A percentile compares a stretch with the other conserved stretches of the same genome.
Conservation (phyloP, 148 eudicot species). For the Rhododendron simsii region DNA sequence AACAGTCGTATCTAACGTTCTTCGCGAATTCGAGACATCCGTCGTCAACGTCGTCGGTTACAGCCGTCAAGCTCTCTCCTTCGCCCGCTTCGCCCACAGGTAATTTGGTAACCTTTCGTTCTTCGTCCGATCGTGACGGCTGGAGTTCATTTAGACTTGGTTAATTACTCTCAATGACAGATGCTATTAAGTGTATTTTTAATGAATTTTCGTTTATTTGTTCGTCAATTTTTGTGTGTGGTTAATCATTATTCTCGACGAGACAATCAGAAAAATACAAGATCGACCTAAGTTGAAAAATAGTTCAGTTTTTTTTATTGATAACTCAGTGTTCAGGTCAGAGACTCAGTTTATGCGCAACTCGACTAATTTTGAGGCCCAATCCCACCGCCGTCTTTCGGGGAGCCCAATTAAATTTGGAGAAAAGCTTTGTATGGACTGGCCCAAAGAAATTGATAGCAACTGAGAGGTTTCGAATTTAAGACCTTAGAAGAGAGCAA, state of each 20-base stretch:
- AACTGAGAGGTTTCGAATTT: no score
- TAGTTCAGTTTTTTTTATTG: background rate
- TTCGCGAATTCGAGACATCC: constrained; percentile 42
- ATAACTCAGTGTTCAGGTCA: no score
- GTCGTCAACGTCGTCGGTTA: constrained; percentile 49
- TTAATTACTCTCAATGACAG: background rate
- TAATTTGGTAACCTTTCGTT: background rate
- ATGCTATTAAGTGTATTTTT: background rate
- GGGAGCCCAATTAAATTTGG: no score
- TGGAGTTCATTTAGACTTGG: background rate
- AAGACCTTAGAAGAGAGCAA: no score
- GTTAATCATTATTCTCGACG: background rate
- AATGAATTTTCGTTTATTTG: no score
- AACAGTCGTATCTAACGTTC: constrained; percentile 53
- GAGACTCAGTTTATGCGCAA: no score
- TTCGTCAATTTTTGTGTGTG: background rate
- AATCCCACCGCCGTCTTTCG: no score
- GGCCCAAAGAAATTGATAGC: no score
- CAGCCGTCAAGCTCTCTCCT: constrained; percentile 69
- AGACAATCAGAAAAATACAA: no score
- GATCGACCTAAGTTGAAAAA: background rate
- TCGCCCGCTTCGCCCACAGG: constrained; percentile 85
- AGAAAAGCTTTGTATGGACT: no score
- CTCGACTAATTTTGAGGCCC: no score
- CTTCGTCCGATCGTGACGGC: background rate